Conservation (phyloP, 202 grass and related monocot species). For the Miscanthus sacchariflorus region DNA sequence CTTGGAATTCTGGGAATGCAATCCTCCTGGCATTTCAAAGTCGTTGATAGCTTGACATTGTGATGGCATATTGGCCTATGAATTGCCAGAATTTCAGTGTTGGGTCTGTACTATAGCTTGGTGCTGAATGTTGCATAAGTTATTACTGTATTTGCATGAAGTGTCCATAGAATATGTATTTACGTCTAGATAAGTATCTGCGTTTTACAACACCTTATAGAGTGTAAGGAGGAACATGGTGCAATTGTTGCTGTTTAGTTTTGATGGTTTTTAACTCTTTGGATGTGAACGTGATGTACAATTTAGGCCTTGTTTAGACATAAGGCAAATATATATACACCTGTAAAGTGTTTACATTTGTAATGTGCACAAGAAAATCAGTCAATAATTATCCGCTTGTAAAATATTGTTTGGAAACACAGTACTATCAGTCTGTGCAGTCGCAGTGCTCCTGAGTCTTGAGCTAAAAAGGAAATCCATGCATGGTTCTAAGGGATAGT, state of each 20-base stretch:
- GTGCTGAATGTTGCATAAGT: constrained; percentile 17
- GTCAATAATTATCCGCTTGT: too few relatives aligned
- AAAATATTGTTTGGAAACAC: too few relatives aligned
- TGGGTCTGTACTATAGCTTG: constrained; percentile 36
- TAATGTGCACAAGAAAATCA: too few relatives aligned
- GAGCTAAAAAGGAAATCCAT: too few relatives aligned
- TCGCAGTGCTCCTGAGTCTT: too few relatives aligned
- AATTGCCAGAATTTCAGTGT: constrained; percentile 1
- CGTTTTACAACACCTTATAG: not conserved
- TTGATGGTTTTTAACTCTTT: constrained; percentile 7
- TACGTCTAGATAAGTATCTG: constrained; percentile 26
- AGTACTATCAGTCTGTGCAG: too few relatives aligned
- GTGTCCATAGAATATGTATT: constrained; percentile 38
- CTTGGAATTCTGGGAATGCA: constrained; percentile 44
- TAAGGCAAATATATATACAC: too few relatives aligned
- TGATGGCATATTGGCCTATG: constrained; percentile 15
- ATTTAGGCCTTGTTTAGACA: not conserved
- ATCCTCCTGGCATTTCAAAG: constrained; percentile 45
- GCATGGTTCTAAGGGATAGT: too few relatives aligned
- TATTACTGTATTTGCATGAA: constrained; percentile 33
- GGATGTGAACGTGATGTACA: constrained; percentile 22
- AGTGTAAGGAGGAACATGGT: constrained; percentile 33
- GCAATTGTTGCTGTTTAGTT: constrained; percentile 8
- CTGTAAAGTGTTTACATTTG: too few relatives aligned
- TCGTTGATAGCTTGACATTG: not conserved